Evolutionary conservation across 1,139 yeast genomes (phyloP).

Genomic region (Candida glucosophila): DNA sequence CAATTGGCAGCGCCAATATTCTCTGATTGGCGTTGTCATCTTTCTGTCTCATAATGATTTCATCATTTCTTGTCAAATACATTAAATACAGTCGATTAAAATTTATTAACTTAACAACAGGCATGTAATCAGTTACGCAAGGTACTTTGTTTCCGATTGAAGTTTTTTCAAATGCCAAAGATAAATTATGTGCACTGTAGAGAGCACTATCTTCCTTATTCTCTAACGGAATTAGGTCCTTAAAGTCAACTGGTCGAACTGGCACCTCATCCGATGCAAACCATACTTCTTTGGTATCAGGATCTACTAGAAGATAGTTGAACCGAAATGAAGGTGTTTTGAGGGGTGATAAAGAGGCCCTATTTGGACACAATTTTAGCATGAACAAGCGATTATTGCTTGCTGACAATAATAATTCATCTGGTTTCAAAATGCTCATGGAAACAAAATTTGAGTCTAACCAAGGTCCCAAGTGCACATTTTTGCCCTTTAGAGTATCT

Average conservation of each 20-base stretch:
- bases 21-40: constrained; percentile 4
- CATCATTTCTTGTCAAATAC: constrained; percentile 23
- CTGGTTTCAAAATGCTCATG: constrained; percentile 23
- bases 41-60: constrained; percentile 17
- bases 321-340: constrained; percentile 11
- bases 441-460: constrained; percentile 41
- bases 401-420: constrained; percentile 34
- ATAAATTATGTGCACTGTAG: constrained; percentile 5
- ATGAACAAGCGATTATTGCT: constrained; percentile 32
- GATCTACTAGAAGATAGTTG: constrained; percentile 14
- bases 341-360: constrained; percentile 14
- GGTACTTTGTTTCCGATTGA: constrained; percentile 3
- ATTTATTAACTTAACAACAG: constrained; percentile 8
- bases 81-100: constrained; percentile 14
- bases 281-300: constrained; percentile 15
- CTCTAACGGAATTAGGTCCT: constrained; percentile 8
- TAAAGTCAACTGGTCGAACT: constrained; percentile 6
- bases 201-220: too few species aligned
- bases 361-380: constrained; percentile 15
- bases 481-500: constrained; percentile 45
- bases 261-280: constrained; percentile 6
- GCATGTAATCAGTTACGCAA: constrained; percentile 2
- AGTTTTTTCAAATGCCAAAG: constrained; percentile 1
- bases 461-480: constrained; percentile 43
- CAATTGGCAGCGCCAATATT: constrained; percentile 23